Percentiles rank a stretch among this genome's conserved stretches.
phyloP scores from a whole-genome alignment of 2,329 filamentous ascomycete genomes.

The Fusarium poae region DNA sequence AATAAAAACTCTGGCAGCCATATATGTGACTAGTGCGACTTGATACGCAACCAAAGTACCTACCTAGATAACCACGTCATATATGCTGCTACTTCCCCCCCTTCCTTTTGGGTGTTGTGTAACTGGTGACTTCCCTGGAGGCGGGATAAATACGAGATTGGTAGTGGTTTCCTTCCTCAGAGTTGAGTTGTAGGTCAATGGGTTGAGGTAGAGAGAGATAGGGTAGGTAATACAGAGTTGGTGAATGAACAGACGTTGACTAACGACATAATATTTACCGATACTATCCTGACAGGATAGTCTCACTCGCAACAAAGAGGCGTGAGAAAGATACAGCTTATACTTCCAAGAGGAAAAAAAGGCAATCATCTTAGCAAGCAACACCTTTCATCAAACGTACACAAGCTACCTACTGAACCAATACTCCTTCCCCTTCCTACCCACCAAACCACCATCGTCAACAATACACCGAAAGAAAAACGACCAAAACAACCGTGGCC shows the following conservation, averaged over 20 bases:
- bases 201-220: not conserved
- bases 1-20: slow-evolving; percentile 1
- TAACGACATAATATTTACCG: not conserved
- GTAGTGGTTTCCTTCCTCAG: not conserved
- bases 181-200: not conserved
- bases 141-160: not conserved
- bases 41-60: slow-evolving; percentile 12
- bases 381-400: slow-evolving; percentile 31
- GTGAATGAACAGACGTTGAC: not conserved
- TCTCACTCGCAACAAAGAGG: slow-evolving; percentile 3
- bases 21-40: not conserved
- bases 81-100: not conserved
- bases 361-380: slow-evolving; percentile 17
- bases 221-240: not conserved
- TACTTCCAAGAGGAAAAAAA: slow-evolving; percentile 16
- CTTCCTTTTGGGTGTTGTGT: not conserved
- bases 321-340: slow-evolving; percentile 24
- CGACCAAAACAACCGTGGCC: slow-evolving; percentile 9
- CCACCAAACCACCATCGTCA: slow-evolving; percentile 9
- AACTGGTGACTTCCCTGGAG: not conserved
- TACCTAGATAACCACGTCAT: slow-evolving; percentile 1
- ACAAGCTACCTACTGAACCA: slow-evolving; percentile 32
- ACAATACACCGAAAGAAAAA: slow-evolving; percentile 20
- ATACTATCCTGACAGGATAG: not conserved
- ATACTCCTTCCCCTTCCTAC: slow-evolving; percentile 37